A percentile compares a stretch with the other conserved stretches of the same genome.
Evolutionary conservation across 129 eudicot genomes (phyloP).

Genomic region (Silybum marianum): DNA sequence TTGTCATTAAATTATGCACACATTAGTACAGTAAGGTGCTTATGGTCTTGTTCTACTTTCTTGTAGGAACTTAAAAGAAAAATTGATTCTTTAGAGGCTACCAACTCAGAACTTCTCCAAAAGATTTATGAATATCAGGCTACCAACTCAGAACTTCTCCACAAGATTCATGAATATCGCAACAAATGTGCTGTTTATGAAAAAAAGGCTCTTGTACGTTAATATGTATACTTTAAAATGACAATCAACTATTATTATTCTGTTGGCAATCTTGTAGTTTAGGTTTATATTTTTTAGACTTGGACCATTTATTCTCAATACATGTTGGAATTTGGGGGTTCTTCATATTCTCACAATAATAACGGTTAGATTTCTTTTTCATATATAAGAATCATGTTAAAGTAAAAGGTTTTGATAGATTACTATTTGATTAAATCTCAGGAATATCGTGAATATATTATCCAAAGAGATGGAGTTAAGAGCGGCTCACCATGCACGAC

Average conservation of each 20-base stretch:
- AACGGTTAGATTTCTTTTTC: constrained; percentile 1
- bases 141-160: constrained; percentile 66
- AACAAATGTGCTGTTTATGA: constrained; percentile 44
- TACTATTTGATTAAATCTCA: constrained; percentile 28
- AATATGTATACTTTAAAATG: constrained; percentile 15
- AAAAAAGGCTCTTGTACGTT: constrained; percentile 52
- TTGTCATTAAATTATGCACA: background rate
- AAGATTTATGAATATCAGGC: constrained; percentile 32
- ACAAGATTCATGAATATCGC: constrained; percentile 61
- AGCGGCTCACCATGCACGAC: constrained; percentile 60
- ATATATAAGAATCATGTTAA: constrained; percentile 4
- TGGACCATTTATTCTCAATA: background rate
- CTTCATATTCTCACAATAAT: background rate
- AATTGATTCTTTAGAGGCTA: constrained; percentile 76
- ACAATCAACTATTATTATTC: background rate
- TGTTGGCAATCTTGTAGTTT: constrained; percentile 15
- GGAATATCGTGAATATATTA: constrained; percentile 41
- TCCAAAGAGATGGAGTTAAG: constrained; percentile 59
- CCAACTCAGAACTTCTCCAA: constrained; percentile 36
- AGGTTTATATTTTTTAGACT: background rate
- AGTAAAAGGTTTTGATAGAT: background rate
- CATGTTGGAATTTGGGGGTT: background rate
- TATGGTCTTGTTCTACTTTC: constrained; percentile 19
- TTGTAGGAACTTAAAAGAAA: constrained; percentile 74
- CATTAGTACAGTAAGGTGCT: constrained; percentile 3